phyloP scores from a whole-genome alignment of 148 eudicot species.

The Cornus controversa region DNA sequence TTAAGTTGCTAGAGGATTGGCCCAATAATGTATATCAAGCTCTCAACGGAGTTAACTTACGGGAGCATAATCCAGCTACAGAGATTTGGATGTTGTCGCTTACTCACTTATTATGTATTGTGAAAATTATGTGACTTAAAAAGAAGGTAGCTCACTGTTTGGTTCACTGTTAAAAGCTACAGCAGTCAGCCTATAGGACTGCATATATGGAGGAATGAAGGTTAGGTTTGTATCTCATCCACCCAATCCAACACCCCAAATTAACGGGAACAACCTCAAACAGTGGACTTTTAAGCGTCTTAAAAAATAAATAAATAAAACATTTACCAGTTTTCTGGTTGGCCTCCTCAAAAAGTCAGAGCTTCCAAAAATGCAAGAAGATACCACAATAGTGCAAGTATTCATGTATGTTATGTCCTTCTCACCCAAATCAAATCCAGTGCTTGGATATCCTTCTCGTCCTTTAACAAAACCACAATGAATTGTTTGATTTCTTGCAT shows the following conservation, averaged over 20 bases:
- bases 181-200: not conserved
- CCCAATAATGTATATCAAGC: too few relatives aligned
- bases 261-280: not conserved
- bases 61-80: slow-evolving; percentile 4
- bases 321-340: slow-evolving; percentile 70
- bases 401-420: slow-evolving; percentile 69
- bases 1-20: too few relatives aligned
- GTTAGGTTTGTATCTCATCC: not conserved
- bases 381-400: slow-evolving; percentile 69
- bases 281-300: not conserved
- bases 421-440: slow-evolving; percentile 76
- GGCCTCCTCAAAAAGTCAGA: slow-evolving; percentile 95
- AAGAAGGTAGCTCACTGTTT: not conserved
- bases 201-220: not conserved
- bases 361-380: slow-evolving; percentile 97
- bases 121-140: too few relatives aligned
- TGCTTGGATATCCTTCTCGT: slow-evolving; percentile 54
- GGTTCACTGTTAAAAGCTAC: not conserved
- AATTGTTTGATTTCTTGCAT: slow-evolving; percentile 66
- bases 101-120: too few relatives aligned
- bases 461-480: slow-evolving; percentile 95
- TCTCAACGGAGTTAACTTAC: not conserved
- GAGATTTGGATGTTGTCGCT: not conserved
- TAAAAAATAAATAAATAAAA: slow-evolving; percentile 1
- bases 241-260: not conserved